phyloP scores from a whole-genome alignment of 352 stramenopile species.

The Globisporangium polare region DNA sequence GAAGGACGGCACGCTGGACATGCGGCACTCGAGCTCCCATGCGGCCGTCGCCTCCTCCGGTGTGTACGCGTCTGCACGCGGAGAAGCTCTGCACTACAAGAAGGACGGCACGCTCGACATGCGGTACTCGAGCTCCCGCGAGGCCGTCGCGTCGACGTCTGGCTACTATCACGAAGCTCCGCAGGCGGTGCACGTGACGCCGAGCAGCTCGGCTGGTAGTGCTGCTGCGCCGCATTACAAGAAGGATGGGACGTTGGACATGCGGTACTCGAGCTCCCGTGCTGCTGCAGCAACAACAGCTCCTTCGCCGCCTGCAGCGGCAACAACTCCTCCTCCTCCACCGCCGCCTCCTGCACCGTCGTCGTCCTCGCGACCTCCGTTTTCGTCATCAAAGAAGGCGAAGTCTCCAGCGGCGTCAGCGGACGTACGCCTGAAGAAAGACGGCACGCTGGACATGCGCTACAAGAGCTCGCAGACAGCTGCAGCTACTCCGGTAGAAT shows the following conservation, averaged over 20 bases:
- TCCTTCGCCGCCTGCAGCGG: too few species aligned
- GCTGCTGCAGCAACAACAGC: too few species aligned
- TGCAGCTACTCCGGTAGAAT: too few species aligned
- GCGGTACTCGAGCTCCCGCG: background rate
- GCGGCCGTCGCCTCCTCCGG: too few species aligned
- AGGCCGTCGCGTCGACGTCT: background rate
- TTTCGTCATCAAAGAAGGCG: too few species aligned
- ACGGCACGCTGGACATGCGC: background rate
- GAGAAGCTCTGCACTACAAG: constrained; percentile 1
- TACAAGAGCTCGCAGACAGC: background rate
- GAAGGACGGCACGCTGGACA: constrained; percentile 3
- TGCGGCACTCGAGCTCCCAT: background rate
- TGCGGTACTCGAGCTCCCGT: background rate
- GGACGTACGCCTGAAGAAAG: background rate
- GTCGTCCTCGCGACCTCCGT: too few species aligned
- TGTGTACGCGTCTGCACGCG: background rate
- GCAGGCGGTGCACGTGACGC: background rate
- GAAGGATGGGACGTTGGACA: background rate
- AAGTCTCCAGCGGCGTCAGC: too few species aligned
- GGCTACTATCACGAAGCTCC: background rate
- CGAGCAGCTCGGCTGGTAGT: background rate
- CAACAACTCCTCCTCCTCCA: too few species aligned
- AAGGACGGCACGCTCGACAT: constrained; percentile 3
- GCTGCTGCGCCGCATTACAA: background rate
- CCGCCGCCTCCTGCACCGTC: too few species aligned